A percentile compares a stretch with the other conserved stretches of the same genome.
phyloP scores from a whole-genome alignment of 108 stramenopile genomes.

The Cyclotella cryptica region DNA sequence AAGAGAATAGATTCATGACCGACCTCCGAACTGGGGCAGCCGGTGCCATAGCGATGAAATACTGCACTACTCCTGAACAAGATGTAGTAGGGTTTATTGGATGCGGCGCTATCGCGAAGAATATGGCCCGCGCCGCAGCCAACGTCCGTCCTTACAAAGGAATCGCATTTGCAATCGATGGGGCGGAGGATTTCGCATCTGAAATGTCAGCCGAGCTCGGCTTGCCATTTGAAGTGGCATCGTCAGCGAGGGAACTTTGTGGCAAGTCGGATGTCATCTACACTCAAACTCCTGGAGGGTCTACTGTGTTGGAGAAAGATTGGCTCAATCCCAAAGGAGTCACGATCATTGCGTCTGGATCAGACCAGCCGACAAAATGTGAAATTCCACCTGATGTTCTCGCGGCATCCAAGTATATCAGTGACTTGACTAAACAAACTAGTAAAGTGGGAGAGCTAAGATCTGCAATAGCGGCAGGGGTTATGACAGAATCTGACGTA shows the following conservation, averaged over 20 bases:
- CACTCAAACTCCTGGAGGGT: slow-evolving; percentile 89
- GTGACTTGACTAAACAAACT: slow-evolving; percentile 92
- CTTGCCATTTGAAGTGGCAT: slow-evolving; percentile 77
- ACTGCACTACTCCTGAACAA: slow-evolving; percentile 73
- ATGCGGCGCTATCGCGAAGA: slow-evolving; percentile 87
- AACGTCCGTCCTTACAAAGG: slow-evolving; percentile 84
- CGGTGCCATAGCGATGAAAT: slow-evolving; percentile 88
- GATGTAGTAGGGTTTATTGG: slow-evolving; percentile 91
- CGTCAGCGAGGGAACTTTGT: slow-evolving; percentile 80
- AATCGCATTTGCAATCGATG: slow-evolving; percentile 77
- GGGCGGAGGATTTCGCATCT: slow-evolving; percentile 76
- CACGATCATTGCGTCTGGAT: slow-evolving; percentile 93
- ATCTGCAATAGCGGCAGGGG: slow-evolving; percentile 79
- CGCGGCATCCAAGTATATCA: slow-evolving; percentile 80
- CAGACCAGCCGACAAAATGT: slow-evolving; percentile 94
- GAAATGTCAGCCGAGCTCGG: slow-evolving; percentile 88
- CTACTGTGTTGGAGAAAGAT: slow-evolving; percentile 81
- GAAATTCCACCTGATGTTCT: slow-evolving; percentile 92
- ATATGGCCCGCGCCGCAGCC: slow-evolving; percentile 91
- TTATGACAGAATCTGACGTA: slow-evolving; percentile 92
- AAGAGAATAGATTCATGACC: slow-evolving; percentile 97
- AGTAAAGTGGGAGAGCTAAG: slow-evolving; percentile 91
- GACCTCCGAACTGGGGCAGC: slow-evolving; percentile 95
- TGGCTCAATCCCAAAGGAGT: slow-evolving; percentile 85
- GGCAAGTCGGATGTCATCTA: slow-evolving; percentile 80